Conservation (phyloP, 2,329 filamentous ascomycete genomes). For the Xylaria sp. region DNA sequence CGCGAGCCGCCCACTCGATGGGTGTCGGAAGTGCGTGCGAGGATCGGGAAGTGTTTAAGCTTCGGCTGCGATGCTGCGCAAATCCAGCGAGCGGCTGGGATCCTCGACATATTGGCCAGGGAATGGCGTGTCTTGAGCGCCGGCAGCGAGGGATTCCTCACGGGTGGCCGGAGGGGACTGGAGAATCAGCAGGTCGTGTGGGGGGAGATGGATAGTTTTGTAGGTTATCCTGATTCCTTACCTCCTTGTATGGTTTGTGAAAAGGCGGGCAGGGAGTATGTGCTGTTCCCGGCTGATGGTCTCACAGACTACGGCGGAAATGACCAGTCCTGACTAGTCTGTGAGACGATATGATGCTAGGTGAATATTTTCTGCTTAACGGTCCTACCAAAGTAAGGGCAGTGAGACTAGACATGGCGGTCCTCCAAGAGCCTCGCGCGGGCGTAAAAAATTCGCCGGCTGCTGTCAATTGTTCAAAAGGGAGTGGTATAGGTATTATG, state of each 20-base stretch:
- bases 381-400: not conserved
- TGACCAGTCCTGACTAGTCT: not conserved
- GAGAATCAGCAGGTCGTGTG: constrained; percentile 43
- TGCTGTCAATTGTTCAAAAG: constrained; percentile 29
- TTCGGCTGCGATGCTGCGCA: constrained; percentile 74
- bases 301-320: constrained; percentile 11
- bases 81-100: constrained; percentile 63
- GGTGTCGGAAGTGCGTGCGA: constrained; percentile 73
- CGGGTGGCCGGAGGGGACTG: constrained; percentile 39
- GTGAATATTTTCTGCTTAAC: not conserved
- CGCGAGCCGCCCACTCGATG: constrained; percentile 59
- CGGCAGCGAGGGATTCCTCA: constrained; percentile 46
- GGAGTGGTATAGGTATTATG: not conserved
- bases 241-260: constrained; percentile 1
- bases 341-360: constrained; percentile 9
- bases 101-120: constrained; percentile 68
- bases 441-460: no score
- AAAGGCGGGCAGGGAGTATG: no score
- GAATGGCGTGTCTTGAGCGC: constrained; percentile 69
- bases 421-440: not conserved
- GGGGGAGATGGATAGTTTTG: constrained; percentile 79
- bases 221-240: constrained; percentile 42
- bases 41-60: constrained; percentile 78
- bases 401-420: not conserved
- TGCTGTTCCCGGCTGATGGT: constrained; percentile 12